Evolutionary conservation across 2,329 filamentous ascomycete genomes (phyloP).

Genomic region (Botryotinia convoluta): DNA sequence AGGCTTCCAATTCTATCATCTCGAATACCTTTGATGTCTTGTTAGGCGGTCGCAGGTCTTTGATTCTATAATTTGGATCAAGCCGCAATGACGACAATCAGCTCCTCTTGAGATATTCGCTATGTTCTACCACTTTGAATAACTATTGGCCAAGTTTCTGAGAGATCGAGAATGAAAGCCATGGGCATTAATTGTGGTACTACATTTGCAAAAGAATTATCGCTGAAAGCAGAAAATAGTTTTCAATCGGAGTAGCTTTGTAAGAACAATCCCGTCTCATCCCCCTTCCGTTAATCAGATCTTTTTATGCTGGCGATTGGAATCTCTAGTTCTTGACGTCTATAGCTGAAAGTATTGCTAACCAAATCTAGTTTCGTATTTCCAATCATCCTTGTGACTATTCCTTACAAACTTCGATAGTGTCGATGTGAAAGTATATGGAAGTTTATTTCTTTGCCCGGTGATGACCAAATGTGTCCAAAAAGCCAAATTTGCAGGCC

Average conservation of each 20-base stretch:
- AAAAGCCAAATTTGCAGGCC: conserved; percentile 43
- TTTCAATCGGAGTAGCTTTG: conserved; percentile 41
- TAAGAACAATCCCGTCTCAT: conserved; percentile 24
- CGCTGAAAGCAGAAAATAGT: conserved; percentile 38
- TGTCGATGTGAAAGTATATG: conserved; percentile 23
- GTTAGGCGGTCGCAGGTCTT: not conserved
- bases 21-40: conserved; percentile 20
- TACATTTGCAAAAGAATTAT: conserved; percentile 17
- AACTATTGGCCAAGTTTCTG: conserved; percentile 24
- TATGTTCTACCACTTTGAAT: conserved; percentile 24
- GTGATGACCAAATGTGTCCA: conserved; percentile 41
- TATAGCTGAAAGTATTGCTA: conserved; percentile 16
- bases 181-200: conserved; percentile 13
- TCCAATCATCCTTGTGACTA: conserved; percentile 16
- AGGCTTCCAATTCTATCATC: conserved; percentile 22
- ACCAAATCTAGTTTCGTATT: conserved; percentile 23
- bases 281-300: not conserved
- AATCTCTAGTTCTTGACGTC: not conserved
- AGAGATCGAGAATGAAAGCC: conserved; percentile 21
- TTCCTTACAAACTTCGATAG: conserved; percentile 19
- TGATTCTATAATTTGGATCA: conserved; percentile 10
- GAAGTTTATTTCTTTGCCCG: conserved; percentile 30
- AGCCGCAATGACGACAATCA: conserved; percentile 36
- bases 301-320: not conserved
- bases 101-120: conserved; percentile 36